phyloP scores from a whole-genome alignment of 1,284 basidiomycete species.

The Termitomyces sp. region DNA sequence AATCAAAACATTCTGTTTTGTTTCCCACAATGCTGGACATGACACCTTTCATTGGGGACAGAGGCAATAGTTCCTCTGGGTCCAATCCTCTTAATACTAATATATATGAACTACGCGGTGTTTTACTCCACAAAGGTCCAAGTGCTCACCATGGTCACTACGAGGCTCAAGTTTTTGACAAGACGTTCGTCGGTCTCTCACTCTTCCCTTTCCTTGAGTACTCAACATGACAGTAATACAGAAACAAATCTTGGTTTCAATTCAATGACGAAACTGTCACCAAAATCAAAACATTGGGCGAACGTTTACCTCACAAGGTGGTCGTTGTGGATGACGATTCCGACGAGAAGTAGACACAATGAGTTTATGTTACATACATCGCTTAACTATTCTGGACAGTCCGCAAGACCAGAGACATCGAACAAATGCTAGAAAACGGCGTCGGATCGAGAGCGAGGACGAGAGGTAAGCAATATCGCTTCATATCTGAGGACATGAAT shows the following conservation, averaged over 20 bases:
- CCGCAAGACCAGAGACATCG: conserved; percentile 24
- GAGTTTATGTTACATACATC: not conserved
- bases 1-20: conserved; percentile 71
- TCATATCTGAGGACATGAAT: not conserved
- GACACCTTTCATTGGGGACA: conserved; percentile 49
- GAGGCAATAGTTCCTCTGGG: conserved; percentile 17
- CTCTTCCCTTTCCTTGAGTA: conserved; percentile 2
- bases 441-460: conserved; percentile 58
- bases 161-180: conserved; percentile 82
- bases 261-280: conserved; percentile 84
- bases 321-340: conserved; percentile 20
- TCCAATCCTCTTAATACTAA: conserved; percentile 22
- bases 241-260: conserved; percentile 76
- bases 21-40: conserved; percentile 78
- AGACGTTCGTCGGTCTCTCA: conserved; percentile 39
- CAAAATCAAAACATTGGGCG: conserved; percentile 50
- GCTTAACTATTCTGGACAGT: conserved; percentile 2
- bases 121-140: conserved; percentile 79
- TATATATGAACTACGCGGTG: conserved; percentile 76
- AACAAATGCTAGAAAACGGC: conserved; percentile 37
- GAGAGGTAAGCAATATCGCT: conserved; percentile 40
- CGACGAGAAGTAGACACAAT: conserved; percentile 18
- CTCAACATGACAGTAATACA: conserved; percentile 26
- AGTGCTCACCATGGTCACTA: conserved; percentile 93
- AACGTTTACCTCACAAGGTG: conserved; percentile 7